Percentiles rank a stretch among this genome's conserved stretches.
phyloP scores from a whole-genome alignment of 2,329 filamentous ascomycete species.

The Neopestalotiopsis sp. region DNA sequence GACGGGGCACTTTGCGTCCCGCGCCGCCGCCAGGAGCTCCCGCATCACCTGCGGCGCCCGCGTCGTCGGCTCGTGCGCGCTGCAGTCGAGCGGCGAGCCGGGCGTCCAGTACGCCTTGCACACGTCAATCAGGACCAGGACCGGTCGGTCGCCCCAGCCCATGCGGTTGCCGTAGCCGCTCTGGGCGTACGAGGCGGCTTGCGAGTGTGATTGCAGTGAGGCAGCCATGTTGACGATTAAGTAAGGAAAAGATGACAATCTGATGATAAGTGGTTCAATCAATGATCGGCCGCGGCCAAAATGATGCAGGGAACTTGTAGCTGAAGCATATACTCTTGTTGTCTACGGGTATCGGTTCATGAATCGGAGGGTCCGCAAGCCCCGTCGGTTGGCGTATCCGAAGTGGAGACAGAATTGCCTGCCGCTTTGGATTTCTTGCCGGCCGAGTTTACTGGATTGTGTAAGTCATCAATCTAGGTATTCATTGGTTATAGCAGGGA shows the following conservation, averaged over 20 bases:
- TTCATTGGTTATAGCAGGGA: too few relatives aligned
- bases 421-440: neutral
- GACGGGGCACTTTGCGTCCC: slow-evolving; percentile 42
- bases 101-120: slow-evolving; percentile 52
- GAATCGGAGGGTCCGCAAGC: slow-evolving; percentile 5
- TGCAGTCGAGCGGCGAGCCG: slow-evolving; percentile 46
- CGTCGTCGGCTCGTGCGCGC: slow-evolving; percentile 41
- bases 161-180: slow-evolving; percentile 48
- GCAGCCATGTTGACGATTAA: slow-evolving; percentile 15
- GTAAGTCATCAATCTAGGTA: too few relatives aligned
- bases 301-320: neutral
- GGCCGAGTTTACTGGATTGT: neutral
- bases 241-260: neutral
- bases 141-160: slow-evolving; percentile 49
- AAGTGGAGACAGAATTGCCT: neutral
- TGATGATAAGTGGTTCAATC: neutral
- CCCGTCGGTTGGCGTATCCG: neutral
- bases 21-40: slow-evolving; percentile 45
- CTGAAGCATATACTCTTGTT: neutral
- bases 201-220: slow-evolving; percentile 8
- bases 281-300: too few relatives aligned
- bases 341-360: neutral
- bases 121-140: slow-evolving; percentile 51
- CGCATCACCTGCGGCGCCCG: slow-evolving; percentile 44
- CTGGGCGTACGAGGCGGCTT: slow-evolving; percentile 31